Conservation (phyloP, 345 rosid genomes). For the Salix dunnii region DNA sequence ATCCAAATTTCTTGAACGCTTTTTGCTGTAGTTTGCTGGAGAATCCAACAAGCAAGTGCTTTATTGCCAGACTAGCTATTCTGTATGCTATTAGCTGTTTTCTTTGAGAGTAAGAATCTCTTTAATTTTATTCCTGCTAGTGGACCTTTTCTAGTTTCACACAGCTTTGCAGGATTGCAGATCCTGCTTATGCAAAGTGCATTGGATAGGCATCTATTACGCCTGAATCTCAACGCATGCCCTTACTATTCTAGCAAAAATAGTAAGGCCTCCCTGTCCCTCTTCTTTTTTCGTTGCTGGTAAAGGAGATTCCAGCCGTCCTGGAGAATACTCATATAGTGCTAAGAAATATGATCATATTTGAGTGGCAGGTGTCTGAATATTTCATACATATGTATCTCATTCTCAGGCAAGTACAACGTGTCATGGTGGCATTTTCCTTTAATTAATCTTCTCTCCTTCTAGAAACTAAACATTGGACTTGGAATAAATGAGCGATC, state of each 20-base stretch:
- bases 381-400: neutral
- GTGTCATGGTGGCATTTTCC: neutral
- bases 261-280: neutral
- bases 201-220: neutral
- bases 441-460: neutral
- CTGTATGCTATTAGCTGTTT: conserved; percentile 13
- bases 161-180: neutral
- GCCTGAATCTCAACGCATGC: neutral
- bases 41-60: conserved; percentile 18
- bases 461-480: neutral
- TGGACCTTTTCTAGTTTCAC: conserved; percentile 13
- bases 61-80: conserved; percentile 7
- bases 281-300: neutral
- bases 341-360: neutral
- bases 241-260: neutral
- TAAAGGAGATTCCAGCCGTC: neutral
- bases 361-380: neutral
- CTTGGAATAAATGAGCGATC: neutral
- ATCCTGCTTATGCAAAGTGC: conserved; percentile 1
- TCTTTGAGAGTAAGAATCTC: conserved; percentile 19
- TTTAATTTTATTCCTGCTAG: conserved; percentile 13
- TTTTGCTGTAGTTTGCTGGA: neutral
- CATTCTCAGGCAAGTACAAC: conserved; percentile 3
- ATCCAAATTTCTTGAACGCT: neutral
- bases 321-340: neutral